Base-by-base conservation (phyloP, 1,284 basidiomycete species). In the Chalciporus sp. region DNA sequence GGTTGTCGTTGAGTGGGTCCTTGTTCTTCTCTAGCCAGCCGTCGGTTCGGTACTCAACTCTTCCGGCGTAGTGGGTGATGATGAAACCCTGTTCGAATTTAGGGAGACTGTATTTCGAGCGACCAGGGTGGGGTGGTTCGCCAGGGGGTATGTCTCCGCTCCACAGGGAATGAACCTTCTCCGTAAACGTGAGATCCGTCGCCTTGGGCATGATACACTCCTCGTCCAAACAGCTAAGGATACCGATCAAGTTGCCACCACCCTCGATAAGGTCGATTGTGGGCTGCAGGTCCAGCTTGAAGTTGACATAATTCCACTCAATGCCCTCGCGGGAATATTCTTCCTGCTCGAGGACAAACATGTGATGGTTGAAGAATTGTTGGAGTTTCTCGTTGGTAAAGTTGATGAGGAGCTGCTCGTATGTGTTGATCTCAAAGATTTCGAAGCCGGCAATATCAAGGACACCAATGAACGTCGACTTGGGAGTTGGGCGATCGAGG, bases 11-110 rank as follows among this genome's bases (percentile, higher is more conserved):
- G 59, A 99, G 78, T 0, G 97, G 97, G 67, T 99, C 97, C 75
- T 98, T 98, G 81, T 99, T 99, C 86, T 99, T 99, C 77, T 97
- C 95, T 58, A 99, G 78, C 97, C 97, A 99, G 9, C 94, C 92
- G 39, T 95, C 89, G 1, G 96, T 98, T 43, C 90, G 83, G 66
- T 99, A 99, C 67, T 98, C 95, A 65, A 99, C 97, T 57, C 89
- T 90, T 46, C 95, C 97, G 0, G 97, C 97, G 68, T 99, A 99
- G 72, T 99, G 97, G 61, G 94, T 88, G 55, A 99, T 84, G 58
- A 95, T 87, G 76, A 99, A 99, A 12, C 97, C 96, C 66, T 94
- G 90, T 43, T 93, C 90, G 68, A 98, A 97, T 7, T 95, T 82
- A 7, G 94, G 82, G 0, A 93, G 85, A 52, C 88, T 85, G 71